A percentile compares a stretch with the other conserved stretches of the same genome.
These are phyloP conservation scores for Beauveria sp. DNA, from an alignment of 2,329 filamentous ascomycete genomes.

Conservation along the genomic window DNA sequence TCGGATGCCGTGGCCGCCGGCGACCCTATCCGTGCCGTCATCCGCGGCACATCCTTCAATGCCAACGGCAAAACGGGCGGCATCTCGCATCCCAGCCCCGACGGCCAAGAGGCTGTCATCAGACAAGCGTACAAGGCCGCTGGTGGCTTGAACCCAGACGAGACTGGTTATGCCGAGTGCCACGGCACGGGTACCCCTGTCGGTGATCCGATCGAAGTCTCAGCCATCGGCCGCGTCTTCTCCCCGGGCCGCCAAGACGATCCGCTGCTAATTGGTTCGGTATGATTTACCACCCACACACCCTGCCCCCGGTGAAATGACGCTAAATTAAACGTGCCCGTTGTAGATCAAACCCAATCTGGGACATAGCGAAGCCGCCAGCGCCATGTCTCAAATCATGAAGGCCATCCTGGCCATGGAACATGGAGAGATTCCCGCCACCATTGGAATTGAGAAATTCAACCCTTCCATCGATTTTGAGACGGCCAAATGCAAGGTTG, in stretches of 20 bases:
- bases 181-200: conserved; percentile 32
- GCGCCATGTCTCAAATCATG: conserved; percentile 19
- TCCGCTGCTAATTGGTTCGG: not conserved
- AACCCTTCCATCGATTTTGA: conserved; percentile 17
- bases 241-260: not conserved
- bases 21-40: conserved; percentile 22
- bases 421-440: not conserved
- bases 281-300: not conserved
- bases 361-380: conserved; percentile 21
- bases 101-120: not conserved
- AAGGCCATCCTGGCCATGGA: conserved; percentile 19
- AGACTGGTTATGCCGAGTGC: conserved; percentile 28
- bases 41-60: conserved; percentile 27
- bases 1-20: not conserved
- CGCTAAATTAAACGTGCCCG: conserved; percentile 13
- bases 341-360: conserved; percentile 22
- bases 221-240: conserved; percentile 16
- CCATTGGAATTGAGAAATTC: not conserved
- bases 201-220: conserved; percentile 22
- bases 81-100: conserved; percentile 31
- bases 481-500: conserved; percentile 17
- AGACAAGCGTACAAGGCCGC: conserved; percentile 11
- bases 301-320: not conserved
- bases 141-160: conserved; percentile 15
- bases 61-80: conserved; percentile 34